phyloP scores from a whole-genome alignment of 352 stramenopile species.

The Detonula confervacea region DNA sequence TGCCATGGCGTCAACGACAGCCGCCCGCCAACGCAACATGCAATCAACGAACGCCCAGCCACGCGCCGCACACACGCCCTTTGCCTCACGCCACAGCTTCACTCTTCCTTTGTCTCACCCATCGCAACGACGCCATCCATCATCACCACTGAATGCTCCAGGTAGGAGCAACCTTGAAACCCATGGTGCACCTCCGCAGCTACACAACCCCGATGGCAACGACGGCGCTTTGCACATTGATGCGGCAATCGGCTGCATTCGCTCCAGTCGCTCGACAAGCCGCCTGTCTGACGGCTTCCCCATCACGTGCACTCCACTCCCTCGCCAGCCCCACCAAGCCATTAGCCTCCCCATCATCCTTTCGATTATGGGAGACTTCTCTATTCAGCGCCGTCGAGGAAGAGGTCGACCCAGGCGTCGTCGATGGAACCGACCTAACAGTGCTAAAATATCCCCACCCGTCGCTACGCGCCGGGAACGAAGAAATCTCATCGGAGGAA shows the following conservation, averaged over 20 bases:
- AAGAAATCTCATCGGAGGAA: conserved; percentile 81
- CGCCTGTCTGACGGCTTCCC: too few species aligned
- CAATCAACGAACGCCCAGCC: not conserved
- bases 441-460: conserved; percentile 89
- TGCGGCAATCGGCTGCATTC: not conserved
- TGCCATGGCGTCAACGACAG: not conserved
- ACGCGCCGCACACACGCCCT: too few species aligned
- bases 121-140: too few species aligned
- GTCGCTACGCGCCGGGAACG: conserved; percentile 80
- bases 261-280: too few species aligned
- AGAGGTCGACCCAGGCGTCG: conserved; percentile 83
- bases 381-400: conserved; percentile 48
- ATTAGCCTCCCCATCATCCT: not conserved
- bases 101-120: too few species aligned
- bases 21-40: not conserved
- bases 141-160: not conserved
- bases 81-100: too few species aligned
- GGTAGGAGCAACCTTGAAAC: not conserved
- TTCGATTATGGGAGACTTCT: conserved; percentile 3
- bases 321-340: conserved; percentile 4
- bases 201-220: not conserved
- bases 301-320: not conserved
- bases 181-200: conserved; percentile 14
- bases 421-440: conserved; percentile 83
- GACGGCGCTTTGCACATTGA: conserved; percentile 8